Evolutionary conservation across 345 rosid species (phyloP).

Genomic region (Populus tremula): DNA sequence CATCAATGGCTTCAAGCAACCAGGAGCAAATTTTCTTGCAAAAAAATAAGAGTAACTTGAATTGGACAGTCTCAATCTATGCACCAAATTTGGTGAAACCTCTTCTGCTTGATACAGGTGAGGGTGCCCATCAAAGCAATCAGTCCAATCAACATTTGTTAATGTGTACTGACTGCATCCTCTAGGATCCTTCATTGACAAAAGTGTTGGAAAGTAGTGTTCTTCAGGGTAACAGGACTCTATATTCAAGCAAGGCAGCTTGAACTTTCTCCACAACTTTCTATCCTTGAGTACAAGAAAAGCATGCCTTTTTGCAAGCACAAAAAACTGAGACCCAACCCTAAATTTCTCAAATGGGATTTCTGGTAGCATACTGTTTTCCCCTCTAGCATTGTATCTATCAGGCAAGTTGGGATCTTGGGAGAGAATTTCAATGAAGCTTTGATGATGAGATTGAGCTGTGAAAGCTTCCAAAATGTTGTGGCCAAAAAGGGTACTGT

Average conservation of each 20-base stretch:
- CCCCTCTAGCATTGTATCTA: constrained; percentile 68
- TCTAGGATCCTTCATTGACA: constrained; percentile 61
- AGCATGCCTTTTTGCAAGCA: constrained; percentile 67
- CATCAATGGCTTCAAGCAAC: constrained; percentile 63
- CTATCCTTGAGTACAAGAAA: constrained; percentile 56
- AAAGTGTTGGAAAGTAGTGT: constrained; percentile 81
- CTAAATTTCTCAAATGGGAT: constrained; percentile 54
- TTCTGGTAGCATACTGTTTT: constrained; percentile 61
- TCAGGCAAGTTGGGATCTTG: constrained; percentile 54
- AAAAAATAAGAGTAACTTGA: constrained; percentile 53
- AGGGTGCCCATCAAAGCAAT: constrained; percentile 69
- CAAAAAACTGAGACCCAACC: constrained; percentile 88
- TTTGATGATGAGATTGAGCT: constrained; percentile 33
- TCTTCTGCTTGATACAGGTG: constrained; percentile 46
- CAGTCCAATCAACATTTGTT: constrained; percentile 88
- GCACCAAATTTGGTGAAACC: constrained; percentile 47
- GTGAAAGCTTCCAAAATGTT: constrained; percentile 27
- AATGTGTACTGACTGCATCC: constrained; percentile 65
- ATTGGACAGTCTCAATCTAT: constrained; percentile 49
- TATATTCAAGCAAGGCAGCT: constrained; percentile 50
- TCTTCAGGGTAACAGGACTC: constrained; percentile 81
- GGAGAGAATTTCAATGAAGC: constrained; percentile 75
- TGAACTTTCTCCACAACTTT: constrained; percentile 74
- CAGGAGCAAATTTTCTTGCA: constrained; percentile 77
- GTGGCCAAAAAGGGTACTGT: constrained; percentile 54